A percentile compares a stretch with the other conserved stretches of the same genome.
These are phyloP conservation scores for Protomyces arabidopsidicola DNA, from an alignment of 1,139 yeast genomes.

Conservation along the genomic window DNA sequence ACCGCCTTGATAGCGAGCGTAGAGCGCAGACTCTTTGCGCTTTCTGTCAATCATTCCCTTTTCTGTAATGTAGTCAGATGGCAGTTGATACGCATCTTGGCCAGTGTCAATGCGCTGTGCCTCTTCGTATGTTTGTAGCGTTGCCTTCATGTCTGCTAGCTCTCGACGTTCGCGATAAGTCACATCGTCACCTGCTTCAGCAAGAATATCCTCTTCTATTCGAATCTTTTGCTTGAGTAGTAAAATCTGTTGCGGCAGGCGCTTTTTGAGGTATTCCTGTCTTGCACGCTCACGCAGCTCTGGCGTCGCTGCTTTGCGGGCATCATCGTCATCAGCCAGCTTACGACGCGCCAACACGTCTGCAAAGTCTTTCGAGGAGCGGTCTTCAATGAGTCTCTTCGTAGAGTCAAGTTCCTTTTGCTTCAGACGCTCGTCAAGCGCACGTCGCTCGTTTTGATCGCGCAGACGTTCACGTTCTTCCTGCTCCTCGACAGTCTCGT, in stretches of 20 bases:
- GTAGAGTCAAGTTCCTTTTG: slow-evolving; percentile 34
- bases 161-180: slow-evolving; percentile 52
- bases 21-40: slow-evolving; percentile 47
- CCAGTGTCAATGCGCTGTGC: slow-evolving; percentile 43
- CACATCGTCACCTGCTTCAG: slow-evolving; percentile 45
- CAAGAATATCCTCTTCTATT: slow-evolving; percentile 45
- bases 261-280: slow-evolving; percentile 47
- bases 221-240: slow-evolving; percentile 49
- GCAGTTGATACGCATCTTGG: slow-evolving; percentile 48
- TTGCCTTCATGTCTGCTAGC: slow-evolving; percentile 49
- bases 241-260: slow-evolving; percentile 48
- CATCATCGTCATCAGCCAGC: slow-evolving; percentile 35
- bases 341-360: slow-evolving; percentile 30
- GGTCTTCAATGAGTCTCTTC: slow-evolving; percentile 27
- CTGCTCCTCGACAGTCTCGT: slow-evolving; percentile 18
- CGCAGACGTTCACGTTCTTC: slow-evolving; percentile 33
- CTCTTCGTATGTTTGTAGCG: slow-evolving; percentile 45
- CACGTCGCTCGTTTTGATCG: slow-evolving; percentile 38
- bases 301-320: slow-evolving; percentile 35
- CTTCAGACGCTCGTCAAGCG: slow-evolving; percentile 37
- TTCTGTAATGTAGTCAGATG: slow-evolving; percentile 53
- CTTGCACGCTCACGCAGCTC: slow-evolving; percentile 48
- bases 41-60: slow-evolving; percentile 53
- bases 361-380: slow-evolving; percentile 25
- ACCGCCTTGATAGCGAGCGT: slow-evolving; percentile 38